Percentiles rank a stretch among this genome's conserved stretches.
These are phyloP conservation scores for Globisporangium middletonii DNA, from an alignment of 352 stramenopile species.

Conservation along the genomic window DNA sequence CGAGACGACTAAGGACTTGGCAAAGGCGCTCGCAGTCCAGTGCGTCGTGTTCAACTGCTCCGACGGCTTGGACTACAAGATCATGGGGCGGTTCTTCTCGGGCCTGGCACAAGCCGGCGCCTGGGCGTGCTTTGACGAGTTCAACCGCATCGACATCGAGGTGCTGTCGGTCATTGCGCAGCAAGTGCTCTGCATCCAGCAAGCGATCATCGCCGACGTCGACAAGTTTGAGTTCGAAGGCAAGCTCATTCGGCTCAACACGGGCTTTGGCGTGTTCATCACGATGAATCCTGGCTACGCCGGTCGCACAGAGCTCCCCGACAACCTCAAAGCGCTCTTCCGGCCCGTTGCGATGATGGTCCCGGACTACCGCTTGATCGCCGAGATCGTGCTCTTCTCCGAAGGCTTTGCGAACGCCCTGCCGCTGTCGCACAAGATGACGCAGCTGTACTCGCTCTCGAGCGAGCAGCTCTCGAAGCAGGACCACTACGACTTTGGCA, in stretches of 20 bases:
- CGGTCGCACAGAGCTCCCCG: constrained; percentile 88
- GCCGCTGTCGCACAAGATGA: constrained; percentile 93
- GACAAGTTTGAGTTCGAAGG: constrained; percentile 93
- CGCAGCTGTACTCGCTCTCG: constrained; percentile 89
- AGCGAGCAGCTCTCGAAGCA: constrained; percentile 94
- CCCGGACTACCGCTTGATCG: constrained; percentile 91
- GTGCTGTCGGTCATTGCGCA: constrained; percentile 95
- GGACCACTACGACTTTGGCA: constrained; percentile 94
- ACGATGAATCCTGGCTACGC: constrained; percentile 95
- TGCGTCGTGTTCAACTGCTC: constrained; percentile 97
- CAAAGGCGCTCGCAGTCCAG: constrained; percentile 91
- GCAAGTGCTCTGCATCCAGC: constrained; percentile 93
- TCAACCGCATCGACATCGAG: constrained; percentile 96
- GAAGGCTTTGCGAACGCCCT: constrained; percentile 92
- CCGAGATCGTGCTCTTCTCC: constrained; percentile 93
- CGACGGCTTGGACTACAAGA: constrained; percentile 94
- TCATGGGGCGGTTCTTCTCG: constrained; percentile 95
- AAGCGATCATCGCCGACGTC: constrained; percentile 88
- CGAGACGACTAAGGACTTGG: constrained; percentile 93
- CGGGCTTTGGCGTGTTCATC: constrained; percentile 92
- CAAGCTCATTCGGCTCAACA: constrained; percentile 88
- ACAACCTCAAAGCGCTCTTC: constrained; percentile 94
- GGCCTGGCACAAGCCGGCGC: constrained; percentile 89
- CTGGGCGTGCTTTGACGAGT: constrained; percentile 96
- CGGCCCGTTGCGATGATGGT: constrained; percentile 95